Percentiles rank a stretch among this genome's conserved stretches.
phyloP scores from a whole-genome alignment of 768 basidiomycete species.

The Ramaria rubella region DNA sequence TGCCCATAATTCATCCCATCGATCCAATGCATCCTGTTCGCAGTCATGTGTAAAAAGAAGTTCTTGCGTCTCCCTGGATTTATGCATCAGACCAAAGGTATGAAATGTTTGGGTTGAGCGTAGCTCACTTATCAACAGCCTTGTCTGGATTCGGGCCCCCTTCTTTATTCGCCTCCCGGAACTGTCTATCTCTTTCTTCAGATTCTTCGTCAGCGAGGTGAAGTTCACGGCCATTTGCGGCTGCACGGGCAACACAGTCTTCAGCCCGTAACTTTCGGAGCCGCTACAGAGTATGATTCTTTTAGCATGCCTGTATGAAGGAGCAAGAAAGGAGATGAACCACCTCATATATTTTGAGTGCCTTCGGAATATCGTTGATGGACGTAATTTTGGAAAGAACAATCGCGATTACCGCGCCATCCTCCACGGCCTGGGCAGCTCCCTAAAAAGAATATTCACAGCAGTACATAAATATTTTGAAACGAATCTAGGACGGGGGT shows the following conservation, averaged over 20 bases:
- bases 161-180: slow-evolving; percentile 7
- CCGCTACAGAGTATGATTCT: not conserved
- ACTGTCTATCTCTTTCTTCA: not conserved
- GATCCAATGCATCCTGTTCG: not conserved
- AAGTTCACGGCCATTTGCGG: not conserved
- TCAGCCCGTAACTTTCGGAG: slow-evolving; percentile 1
- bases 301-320: no score
- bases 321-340: no score
- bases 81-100: not conserved
- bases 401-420: slow-evolving; percentile 30
- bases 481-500: no score
- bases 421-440: slow-evolving; percentile 37
- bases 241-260: slow-evolving; percentile 2
- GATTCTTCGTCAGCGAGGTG: not conserved
- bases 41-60: slow-evolving; percentile 2
- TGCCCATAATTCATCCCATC: not conserved
- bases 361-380: not conserved
- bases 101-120: not conserved
- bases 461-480: not conserved
- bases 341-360: not conserved
- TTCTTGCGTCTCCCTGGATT: not conserved
- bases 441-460: slow-evolving; percentile 21
- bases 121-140: not conserved
- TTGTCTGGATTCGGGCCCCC: slow-evolving; percentile 2
- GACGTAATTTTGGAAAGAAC: slow-evolving; percentile 16